Evolutionary conservation across 1,284 basidiomycete genomes (phyloP), one percentile per base, ranked within the genome.

Genomic region (Leccinum griseonigrum): DNA sequence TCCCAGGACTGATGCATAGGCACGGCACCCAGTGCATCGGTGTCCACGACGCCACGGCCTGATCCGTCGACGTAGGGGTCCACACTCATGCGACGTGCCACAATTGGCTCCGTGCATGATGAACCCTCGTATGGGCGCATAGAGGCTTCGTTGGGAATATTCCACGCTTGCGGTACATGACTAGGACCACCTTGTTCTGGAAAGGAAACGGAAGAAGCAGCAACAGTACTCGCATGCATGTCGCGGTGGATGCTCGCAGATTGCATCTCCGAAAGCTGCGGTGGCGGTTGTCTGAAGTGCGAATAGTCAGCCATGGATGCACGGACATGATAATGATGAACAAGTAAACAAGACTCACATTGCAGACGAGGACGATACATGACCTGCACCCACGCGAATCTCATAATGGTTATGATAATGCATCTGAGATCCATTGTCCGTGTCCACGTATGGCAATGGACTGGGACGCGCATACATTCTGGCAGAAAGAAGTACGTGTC

Each of bases 1-100:
- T 63, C 67, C 67, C 65, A 68, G 10, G 51, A 53, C 53, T 53
- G 67, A 54, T 54, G 36, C 13, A 18, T 16, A n/a, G 32, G 32
- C 3, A 28, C 6, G 29, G 57, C 56, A 14, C 11, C n/a, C 50
- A 55, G 1, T 3, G 28, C 11, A 31, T 54, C 40, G 9, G 40
- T 16, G 22, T 52, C 46, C 29, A 11, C 16, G 7, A 40, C 7
- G 13, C 36, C 50, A 10, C 7, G 48, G 4, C 9, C 2, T 7
- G 53, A n/a, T 11, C 11, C 22, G 22, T 59, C 9, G 18, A 29
- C 22, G 22, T 38, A 46, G 40, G 40, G 22, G 26, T 50, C 48
- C 7, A 50, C 48, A 13, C 40, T 43, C 40, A 43, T 10, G 40
- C 40, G 40, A 43, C n/a, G 40, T 43, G 40, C n/a, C 40, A 43